Evolutionary conservation across 345 rosid species (phyloP).

Genomic region (Salix udensis): DNA sequence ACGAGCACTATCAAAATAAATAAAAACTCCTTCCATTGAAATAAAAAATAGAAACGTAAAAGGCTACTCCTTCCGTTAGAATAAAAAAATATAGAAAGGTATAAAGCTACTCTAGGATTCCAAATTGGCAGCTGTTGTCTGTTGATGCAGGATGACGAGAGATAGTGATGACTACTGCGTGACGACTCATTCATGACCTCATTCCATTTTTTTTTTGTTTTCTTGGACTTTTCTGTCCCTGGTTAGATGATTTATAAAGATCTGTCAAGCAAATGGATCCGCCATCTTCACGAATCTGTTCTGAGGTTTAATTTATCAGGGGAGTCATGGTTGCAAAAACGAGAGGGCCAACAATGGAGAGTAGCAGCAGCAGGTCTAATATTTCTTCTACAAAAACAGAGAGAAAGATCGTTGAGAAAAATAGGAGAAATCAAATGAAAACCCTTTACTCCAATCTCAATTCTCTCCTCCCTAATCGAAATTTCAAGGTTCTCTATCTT

Average conservation of each 20-base stretch:
- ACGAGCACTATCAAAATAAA: neutral
- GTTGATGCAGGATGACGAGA: neutral
- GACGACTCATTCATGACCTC: neutral
- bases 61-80: neutral
- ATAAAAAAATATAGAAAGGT: neutral
- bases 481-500: constrained; percentile 39
- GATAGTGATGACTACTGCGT: neutral
- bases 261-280: neutral
- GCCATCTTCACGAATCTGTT: neutral
- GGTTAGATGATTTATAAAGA: neutral
- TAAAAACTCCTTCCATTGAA: neutral
- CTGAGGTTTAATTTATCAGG: neutral
- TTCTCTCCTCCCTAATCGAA: constrained; percentile 43
- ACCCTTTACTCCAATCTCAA: constrained; percentile 33
- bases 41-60: neutral
- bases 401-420: constrained; percentile 51
- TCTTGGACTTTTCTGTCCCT: neutral
- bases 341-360: constrained; percentile 6
- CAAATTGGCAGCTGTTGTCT: neutral
- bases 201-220: neutral
- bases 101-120: neutral
- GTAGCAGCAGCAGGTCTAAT: neutral
- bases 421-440: constrained; percentile 53
- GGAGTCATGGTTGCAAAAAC: neutral
- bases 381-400: constrained; percentile 33